Evolutionary conservation across 306 rosid genomes (phyloP).

Genomic region (Calophaca sinica): DNA sequence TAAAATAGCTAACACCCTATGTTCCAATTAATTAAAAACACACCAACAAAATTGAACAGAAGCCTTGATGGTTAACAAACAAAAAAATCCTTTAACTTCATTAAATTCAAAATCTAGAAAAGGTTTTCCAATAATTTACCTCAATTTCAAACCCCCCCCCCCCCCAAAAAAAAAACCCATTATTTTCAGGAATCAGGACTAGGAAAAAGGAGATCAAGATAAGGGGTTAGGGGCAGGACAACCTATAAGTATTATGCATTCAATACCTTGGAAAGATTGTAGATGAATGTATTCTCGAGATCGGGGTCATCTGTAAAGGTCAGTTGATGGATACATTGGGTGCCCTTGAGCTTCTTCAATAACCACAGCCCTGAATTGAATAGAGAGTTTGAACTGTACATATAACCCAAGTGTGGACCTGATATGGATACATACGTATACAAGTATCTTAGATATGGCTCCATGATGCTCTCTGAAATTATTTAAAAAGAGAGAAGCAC

Average conservation of each 20-base stretch:
- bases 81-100: no score
- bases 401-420: slow-evolving; percentile 98
- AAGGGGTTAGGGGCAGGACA: neutral
- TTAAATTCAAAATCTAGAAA: no score
- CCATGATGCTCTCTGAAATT: slow-evolving; percentile 90
- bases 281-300: slow-evolving; percentile 89
- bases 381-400: slow-evolving; percentile 91
- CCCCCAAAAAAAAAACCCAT: neutral
- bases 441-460: slow-evolving; percentile 82
- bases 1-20: neutral
- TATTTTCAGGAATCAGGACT: neutral
- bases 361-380: slow-evolving; percentile 98
- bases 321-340: slow-evolving; percentile 94
- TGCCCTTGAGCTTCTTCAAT: slow-evolving; percentile 87
- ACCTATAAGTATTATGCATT: slow-evolving; percentile 22
- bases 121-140: slow-evolving; percentile 11
- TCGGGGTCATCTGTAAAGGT: slow-evolving; percentile 94
- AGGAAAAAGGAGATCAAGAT: no score
- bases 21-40: slow-evolving; percentile 15
- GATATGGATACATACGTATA: slow-evolving; percentile 87
- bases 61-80: slow-evolving; percentile 25
- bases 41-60: slow-evolving; percentile 28
- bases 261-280: slow-evolving; percentile 90
- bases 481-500: slow-evolving; percentile 3
- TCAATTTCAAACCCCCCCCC: slow-evolving; percentile 15